Evolutionary conservation across 148 eudicot genomes (phyloP).

Genomic region (Amaranthus hypochondriacus): DNA sequence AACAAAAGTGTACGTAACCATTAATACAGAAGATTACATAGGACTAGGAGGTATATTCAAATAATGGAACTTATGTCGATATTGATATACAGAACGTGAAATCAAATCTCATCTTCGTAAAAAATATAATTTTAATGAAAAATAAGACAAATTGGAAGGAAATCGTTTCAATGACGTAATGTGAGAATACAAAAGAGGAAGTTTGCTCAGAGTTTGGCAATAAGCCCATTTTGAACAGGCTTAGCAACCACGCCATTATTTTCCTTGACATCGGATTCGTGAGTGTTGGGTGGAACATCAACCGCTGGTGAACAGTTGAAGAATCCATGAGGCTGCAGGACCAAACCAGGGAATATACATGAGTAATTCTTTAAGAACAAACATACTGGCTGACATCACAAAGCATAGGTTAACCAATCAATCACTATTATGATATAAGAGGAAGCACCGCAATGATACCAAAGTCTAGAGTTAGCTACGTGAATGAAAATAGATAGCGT

Average conservation of each 20-base stretch:
- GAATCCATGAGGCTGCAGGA: conserved; percentile 58
- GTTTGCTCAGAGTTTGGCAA: conserved; percentile 34
- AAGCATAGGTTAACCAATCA: not conserved
- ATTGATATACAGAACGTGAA: too few species aligned
- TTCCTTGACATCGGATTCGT: conserved; percentile 45
- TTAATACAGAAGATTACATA: too few species aligned
- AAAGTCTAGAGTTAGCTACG: too few species aligned
- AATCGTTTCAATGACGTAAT: too few species aligned
- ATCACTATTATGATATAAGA: not conserved
- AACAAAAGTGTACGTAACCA: too few species aligned
- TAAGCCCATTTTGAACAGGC: conserved; percentile 33
- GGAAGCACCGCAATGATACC: not conserved
- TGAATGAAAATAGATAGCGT: too few species aligned
- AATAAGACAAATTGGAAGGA: too few species aligned
- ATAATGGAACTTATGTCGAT: too few species aligned
- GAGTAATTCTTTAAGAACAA: not conserved
- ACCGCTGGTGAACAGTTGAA: conserved; percentile 68
- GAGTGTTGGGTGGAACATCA: conserved; percentile 50
- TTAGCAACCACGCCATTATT: conserved; percentile 34
- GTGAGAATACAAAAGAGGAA: too few species aligned
- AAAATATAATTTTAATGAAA: too few species aligned
- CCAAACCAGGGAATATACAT: not conserved
- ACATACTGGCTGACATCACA: not conserved
- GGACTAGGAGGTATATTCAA: too few species aligned
- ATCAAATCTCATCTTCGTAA: too few species aligned